These are phyloP conservation scores for Daedalea quercina DNA, from an alignment of 768 basidiomycete genomes.

Conservation along the genomic window DNA sequence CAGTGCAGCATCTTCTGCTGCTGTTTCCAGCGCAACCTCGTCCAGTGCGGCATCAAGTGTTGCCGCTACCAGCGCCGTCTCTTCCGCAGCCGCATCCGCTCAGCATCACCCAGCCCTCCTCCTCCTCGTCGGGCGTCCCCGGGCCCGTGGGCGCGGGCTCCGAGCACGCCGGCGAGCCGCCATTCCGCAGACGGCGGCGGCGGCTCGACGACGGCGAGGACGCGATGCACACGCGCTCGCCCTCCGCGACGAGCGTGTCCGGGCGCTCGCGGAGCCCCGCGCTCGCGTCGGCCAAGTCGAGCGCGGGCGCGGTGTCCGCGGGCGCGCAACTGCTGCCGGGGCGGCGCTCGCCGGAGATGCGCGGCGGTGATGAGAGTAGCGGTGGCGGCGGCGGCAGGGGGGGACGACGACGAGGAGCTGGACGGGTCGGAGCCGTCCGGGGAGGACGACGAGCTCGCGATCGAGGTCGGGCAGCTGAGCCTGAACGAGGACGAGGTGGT, in stretches of 20 bases:
- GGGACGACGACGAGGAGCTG: slow-evolving; percentile 20
- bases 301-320: no score
- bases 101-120: no score
- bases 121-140: no score
- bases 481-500: slow-evolving; percentile 74
- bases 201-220: slow-evolving; percentile 29
- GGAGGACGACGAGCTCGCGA: slow-evolving; percentile 37
- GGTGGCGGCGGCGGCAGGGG: no score
- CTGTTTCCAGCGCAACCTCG: no score
- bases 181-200: slow-evolving; percentile 42
- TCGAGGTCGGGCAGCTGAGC: slow-evolving; percentile 72
- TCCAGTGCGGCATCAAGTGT: neutral
- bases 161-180: slow-evolving; percentile 19
- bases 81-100: slow-evolving; percentile 11
- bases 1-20: slow-evolving; percentile 6
- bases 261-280: no score
- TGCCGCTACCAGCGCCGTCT: no score
- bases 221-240: neutral
- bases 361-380: no score
- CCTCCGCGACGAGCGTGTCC: neutral
- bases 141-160: neutral
- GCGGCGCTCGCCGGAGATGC: slow-evolving; percentile 12
- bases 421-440: slow-evolving; percentile 21
- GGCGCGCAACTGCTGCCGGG: neutral
- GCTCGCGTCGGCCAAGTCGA: no score